Conservation (phyloP, 495 filamentous ascomycete species). For the Sabuloglossum arenarium region DNA sequence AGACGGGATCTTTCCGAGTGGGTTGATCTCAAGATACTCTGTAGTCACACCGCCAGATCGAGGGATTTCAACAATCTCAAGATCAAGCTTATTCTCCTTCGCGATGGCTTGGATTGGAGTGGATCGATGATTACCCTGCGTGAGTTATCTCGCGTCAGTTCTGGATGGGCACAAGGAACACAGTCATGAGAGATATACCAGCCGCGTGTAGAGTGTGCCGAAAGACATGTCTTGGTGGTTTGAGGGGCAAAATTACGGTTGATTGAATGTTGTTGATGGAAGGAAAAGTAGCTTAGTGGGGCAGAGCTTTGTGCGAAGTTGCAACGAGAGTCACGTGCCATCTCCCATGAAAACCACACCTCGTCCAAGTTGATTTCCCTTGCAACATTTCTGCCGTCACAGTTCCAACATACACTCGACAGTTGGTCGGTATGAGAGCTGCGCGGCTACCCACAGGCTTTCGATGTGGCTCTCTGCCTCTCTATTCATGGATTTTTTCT, state of each 20-base stretch:
- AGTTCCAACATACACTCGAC: background rate
- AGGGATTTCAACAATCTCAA: constrained; percentile 61
- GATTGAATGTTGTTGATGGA: background rate
- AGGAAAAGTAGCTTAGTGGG: background rate
- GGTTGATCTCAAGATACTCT: constrained; percentile 71
- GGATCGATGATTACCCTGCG: constrained; percentile 72
- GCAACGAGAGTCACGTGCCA: background rate
- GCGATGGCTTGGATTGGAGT: constrained; percentile 75
- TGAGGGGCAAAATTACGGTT: background rate
- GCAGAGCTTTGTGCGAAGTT: background rate
- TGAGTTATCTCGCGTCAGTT: background rate
- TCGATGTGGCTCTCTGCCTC: background rate
- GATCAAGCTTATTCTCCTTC: constrained; percentile 82
- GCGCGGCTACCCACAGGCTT: background rate
- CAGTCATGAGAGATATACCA: constrained; percentile 34
- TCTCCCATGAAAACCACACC: background rate
- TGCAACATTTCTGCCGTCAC: background rate
- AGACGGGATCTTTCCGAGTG: constrained; percentile 74
- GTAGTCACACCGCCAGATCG: constrained; percentile 31
- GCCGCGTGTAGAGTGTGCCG: constrained; percentile 83
- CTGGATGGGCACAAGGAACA: background rate
- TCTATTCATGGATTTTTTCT: background rate
- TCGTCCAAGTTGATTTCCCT: no score
- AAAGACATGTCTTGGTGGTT: constrained; percentile 41
- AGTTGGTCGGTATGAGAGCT: background rate